Base-by-base conservation (phyloP, 164 flowering plant genomes). In the Vitis labrusca region DNA sequence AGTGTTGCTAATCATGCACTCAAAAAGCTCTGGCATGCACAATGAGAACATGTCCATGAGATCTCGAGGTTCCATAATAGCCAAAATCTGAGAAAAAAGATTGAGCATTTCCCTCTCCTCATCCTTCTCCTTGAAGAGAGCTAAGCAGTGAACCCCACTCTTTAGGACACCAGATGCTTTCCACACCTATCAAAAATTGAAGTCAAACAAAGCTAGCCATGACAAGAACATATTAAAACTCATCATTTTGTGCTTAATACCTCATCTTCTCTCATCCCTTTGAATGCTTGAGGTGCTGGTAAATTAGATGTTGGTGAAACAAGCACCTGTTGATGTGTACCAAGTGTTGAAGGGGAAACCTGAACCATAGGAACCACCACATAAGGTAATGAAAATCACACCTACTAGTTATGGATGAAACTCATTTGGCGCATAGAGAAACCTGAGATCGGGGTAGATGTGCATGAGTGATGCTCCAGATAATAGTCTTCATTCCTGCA, bases 261-360 rank as follows among this genome's bases (percentile, higher is more conserved):
- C 99, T 96, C 99, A 68, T 96, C 98, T 82, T 93, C 99, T 78
- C 89, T 87, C 97, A 96, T 81, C 72, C 99, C 98, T 82, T 88
- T 92, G 69, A 88, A 86, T 58, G 75, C 88, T 74, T 85, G 98
- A 54, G 89, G 59, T 16, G 75, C 67, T 50, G 89, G 80, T 64
- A 83, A 69, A 82, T 77, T 85, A 5, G 97, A 75, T 65, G 93
- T 70, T 27, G 90, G 73, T 47, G 94, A 78, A 66, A 76, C 86
- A 76, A 86, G 86, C 74, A 77, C 75, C 73, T 88, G 94, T 16
- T 80, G 81, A 73, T 89, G 88, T 29, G 83, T 80, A 66, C 86
- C 95, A 79, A 85, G 91, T 8, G 85, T 68, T 32, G 91, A 77
- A 65, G 90, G 77, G 59, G 94, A 82, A 68, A 88, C 94, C 96